Evolutionary conservation across 768 basidiomycete genomes (phyloP).

Genomic region (Mycena vulgaris): DNA sequence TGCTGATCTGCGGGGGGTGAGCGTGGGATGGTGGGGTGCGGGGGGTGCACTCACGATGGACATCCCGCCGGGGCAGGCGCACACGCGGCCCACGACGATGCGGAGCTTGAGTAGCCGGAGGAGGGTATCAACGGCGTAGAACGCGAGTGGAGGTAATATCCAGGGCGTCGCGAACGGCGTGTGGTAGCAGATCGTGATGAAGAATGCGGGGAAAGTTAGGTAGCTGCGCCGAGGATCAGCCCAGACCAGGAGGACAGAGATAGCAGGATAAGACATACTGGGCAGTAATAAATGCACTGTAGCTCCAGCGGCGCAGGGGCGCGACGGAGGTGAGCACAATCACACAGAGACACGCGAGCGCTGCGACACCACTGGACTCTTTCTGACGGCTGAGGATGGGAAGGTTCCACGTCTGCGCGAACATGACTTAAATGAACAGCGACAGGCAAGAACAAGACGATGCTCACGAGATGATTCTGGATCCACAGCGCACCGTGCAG

Average conservation of each 20-base stretch:
- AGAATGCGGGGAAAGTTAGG: conserved; percentile 69
- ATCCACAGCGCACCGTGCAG: conserved; percentile 29
- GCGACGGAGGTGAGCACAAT: conserved; percentile 77
- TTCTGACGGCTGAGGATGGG: conserved; percentile 80
- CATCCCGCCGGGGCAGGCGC: conserved; percentile 61
- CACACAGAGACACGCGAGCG: conserved; percentile 73
- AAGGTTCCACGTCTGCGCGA: conserved; percentile 46
- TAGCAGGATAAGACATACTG: conserved; percentile 55
- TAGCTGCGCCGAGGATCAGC: conserved; percentile 41
- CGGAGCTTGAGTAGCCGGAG: conserved; percentile 69
- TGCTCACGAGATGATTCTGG: conserved; percentile 21
- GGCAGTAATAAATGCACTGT: conserved; percentile 78
- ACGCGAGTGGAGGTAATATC: conserved; percentile 60
- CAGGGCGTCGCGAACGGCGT: conserved; percentile 65
- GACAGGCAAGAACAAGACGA: neutral
- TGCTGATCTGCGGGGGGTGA: conserved; percentile 61
- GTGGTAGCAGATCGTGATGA: conserved; percentile 86
- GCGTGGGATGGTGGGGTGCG: neutral
- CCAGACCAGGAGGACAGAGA: neutral
- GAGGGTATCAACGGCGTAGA: conserved; percentile 72
- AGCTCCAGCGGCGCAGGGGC: conserved; percentile 72
- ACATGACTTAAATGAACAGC: too few relatives aligned
- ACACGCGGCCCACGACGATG: conserved; percentile 69
- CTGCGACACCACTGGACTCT: conserved; percentile 81
- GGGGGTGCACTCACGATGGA: neutral